Evolutionary conservation across 225 moss, liverwort and hornwort genomes (phyloP), one percentile per base, ranked within the genome.

Genomic region (Antitrichia curtipendula): DNA sequence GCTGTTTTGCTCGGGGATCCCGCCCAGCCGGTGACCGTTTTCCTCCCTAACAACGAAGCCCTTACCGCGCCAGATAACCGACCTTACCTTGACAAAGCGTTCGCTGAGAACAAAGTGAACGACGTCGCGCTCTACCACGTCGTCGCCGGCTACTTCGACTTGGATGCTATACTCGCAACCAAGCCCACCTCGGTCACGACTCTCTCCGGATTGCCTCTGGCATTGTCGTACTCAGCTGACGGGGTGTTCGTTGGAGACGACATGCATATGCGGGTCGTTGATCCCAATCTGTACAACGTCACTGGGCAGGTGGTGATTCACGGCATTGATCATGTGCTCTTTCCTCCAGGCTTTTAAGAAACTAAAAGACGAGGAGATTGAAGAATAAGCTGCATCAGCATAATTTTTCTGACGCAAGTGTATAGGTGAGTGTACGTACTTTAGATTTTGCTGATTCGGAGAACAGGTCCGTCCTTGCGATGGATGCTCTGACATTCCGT

Each of bases 271-370:
- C 53, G 54, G 69, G 84, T 96, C n/a, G 68, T 96, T 4, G 84
- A 81, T 12, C 91, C 94, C 45, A 76, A 93, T 57, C 53, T 96
- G 78, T 94, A 94, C 81, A 61, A 64, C 8, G 92, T 90, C 10
- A 69, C 83, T 16, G 92, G 90, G 31, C 70, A 86, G 56, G 9
- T 92, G 15, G 93, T 83, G 27, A 47, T 96, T 57, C 94, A 96
- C 85, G 94, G 94, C 34, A 92, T 96, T 31, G 90, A 93, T 29
- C 85, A 92, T 47, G 18, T 96, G 32, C 72, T 95, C 57, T 41
- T 92, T 34, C 93, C 93, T 47, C 84, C 41, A 29, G 41, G 10
- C 9, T 69, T 70, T 3, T 47, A 41, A 31, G 29, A 27, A n/a
- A 61, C 10, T 31, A 31, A 32, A 22, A 15, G 19, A 31, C 13